phyloP scores from a whole-genome alignment of 768 basidiomycete genomes.

The Kondoa subrosea region DNA sequence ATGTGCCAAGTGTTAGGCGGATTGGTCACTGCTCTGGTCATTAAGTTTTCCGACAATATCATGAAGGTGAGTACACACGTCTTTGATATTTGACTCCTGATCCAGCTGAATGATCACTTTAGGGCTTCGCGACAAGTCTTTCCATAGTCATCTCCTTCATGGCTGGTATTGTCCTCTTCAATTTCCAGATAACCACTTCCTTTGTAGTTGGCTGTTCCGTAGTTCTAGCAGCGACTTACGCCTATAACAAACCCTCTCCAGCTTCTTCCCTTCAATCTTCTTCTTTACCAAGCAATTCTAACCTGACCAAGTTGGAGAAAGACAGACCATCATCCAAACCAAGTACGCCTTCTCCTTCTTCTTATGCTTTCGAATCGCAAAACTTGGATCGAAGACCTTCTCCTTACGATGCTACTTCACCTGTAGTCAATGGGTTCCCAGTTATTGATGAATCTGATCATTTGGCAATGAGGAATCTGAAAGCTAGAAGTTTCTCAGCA shows the following conservation, averaged over 20 bases:
- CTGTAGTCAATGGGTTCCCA: no score
- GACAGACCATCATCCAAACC: no score
- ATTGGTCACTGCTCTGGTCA: conserved; percentile 76
- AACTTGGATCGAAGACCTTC: neutral
- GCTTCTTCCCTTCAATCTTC: conserved; percentile 55
- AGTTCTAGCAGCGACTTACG: conserved; percentile 75
- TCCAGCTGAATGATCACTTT: conserved; percentile 41
- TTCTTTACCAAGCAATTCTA: no score
- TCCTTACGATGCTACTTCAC: no score
- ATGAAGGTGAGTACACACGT: conserved; percentile 22
- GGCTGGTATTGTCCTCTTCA: conserved; percentile 74
- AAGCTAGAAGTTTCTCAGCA: no score
- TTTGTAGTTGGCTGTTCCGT: conserved; percentile 69
- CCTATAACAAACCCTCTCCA: conserved; percentile 58
- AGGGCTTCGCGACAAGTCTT: conserved; percentile 87
- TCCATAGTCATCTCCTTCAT: conserved; percentile 90
- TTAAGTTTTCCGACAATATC: conserved; percentile 47
- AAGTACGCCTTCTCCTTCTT: neutral
- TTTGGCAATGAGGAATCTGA: no score
- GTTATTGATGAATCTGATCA: no score
- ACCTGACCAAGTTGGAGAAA: neutral
- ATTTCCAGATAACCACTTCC: conserved; percentile 66
- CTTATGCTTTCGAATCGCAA: neutral
- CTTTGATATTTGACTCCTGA: neutral
- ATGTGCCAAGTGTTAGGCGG: conserved; percentile 79